Evolutionary conservation across 345 rosid genomes (phyloP).

Genomic region (Populus simonii): DNA sequence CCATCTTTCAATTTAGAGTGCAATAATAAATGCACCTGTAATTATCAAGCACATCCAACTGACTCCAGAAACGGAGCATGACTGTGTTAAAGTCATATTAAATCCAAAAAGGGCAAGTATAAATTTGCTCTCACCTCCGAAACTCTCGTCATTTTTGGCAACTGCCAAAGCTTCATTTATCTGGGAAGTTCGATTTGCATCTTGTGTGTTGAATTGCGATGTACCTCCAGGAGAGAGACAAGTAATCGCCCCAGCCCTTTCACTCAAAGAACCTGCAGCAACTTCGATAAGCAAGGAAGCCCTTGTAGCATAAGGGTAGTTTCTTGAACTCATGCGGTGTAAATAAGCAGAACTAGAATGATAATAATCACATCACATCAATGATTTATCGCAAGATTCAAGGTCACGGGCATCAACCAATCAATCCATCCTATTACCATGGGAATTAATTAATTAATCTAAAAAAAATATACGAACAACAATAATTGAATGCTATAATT

Average conservation of each 20-base stretch:
- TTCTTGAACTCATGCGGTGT: not conserved
- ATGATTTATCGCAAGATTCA: not conserved
- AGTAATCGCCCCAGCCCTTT: not conserved
- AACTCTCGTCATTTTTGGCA: constrained; percentile 1
- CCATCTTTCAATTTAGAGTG: too few species aligned
- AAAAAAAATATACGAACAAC: too few species aligned
- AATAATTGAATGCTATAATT: too few species aligned
- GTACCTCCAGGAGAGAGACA: not conserved
- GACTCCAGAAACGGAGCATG: not conserved
- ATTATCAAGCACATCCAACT: not conserved
- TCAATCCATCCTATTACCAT: not conserved
- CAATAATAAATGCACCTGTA: not conserved
- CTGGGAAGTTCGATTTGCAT: constrained; percentile 3
- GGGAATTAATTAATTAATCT: too few species aligned
- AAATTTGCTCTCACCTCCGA: constrained; percentile 7
- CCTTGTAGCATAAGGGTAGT: not conserved
- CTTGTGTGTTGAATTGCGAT: not conserved
- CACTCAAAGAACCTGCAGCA: constrained; percentile 22
- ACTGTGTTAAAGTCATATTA: not conserved
- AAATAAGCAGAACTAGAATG: not conserved
- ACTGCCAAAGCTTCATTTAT: constrained; percentile 4
- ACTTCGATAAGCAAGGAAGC: not conserved
- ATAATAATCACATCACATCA: too few species aligned
- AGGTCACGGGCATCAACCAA: not conserved
- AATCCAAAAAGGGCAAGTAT: not conserved